Evolutionary conservation across 495 filamentous ascomycete genomes (phyloP), one percentile per base, ranked within the genome.

Genomic region (Trichocladium uniseriatum): DNA sequence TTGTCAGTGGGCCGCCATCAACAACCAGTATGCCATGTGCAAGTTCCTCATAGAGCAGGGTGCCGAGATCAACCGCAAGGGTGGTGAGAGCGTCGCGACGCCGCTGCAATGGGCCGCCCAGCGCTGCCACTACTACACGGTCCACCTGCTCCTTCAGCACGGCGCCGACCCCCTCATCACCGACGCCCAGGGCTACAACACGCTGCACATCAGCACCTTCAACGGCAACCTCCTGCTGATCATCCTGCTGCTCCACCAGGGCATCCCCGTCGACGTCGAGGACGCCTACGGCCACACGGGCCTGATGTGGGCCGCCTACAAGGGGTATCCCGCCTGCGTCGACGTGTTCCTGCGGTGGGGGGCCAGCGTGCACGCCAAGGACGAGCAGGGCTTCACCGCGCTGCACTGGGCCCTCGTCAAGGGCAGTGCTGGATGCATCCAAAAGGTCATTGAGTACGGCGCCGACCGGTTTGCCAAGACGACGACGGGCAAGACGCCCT

Each of bases 281-380:
- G 92, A 98, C 68, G 75, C 84, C 44, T 85, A 86, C 57, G 85
- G 87, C 10, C 94, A 98, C 67, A 97, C 94, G 1, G 82, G 80
- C 32, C 69, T 98, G 44, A 98, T 98, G 92, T 98, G 92, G 92
- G 87, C 94, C 20, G 90, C 90, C 24, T 98, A 98, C 68, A 98
- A 97, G 62, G 94, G 94, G 16, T 94, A 79, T 62, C 84, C 89
- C 0, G 81, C 81, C 19, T 92, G 85, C 59, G 94, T 98, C 38
- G 94, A 97, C 63, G 67, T 96, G 19, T 92, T 95, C 58, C 66
- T 98, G 48, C 82, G 89, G 51, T 98, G 92, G 91, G 92, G 92
- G 21, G 92, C 92, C 28, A 89, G 89, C 63, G 86, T 94, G 15
- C 88, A 94, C 65, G 83, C 87, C 28, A 80, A 78, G 38, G 92